Conservation (phyloP, 768 basidiomycete genomes). For the Kondoa subrosea region DNA sequence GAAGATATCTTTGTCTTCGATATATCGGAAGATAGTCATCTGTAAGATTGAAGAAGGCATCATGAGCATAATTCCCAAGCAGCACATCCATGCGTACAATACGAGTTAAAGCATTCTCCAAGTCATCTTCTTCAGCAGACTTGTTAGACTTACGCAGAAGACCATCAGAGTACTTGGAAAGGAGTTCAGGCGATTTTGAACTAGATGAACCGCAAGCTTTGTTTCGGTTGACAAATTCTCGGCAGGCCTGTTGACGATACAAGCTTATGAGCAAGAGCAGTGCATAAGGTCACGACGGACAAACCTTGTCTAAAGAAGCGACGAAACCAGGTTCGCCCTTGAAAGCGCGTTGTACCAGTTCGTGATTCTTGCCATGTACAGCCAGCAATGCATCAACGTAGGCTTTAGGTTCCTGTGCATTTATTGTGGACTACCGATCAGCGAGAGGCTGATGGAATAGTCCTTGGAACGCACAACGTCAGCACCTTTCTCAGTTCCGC, state of each 20-base stretch:
- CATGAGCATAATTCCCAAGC: background rate
- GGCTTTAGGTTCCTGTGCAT: constrained; percentile 55
- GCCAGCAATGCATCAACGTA: constrained; percentile 85
- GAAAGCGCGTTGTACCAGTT: constrained; percentile 75
- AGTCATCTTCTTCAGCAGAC: constrained; percentile 72
- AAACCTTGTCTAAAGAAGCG: constrained; percentile 57
- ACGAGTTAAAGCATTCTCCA: constrained; percentile 76
- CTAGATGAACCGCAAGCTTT: constrained; percentile 63
- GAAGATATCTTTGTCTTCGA: constrained; percentile 98
- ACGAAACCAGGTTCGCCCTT: constrained; percentile 84
- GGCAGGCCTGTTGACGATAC: constrained; percentile 55
- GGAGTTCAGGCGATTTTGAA: constrained; percentile 73
- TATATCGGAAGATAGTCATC: constrained; percentile 97
- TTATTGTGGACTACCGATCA: background rate
- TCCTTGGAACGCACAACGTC: constrained; percentile 38
- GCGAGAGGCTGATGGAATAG: background rate
- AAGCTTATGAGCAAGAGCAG: background rate
- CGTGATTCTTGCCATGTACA: constrained; percentile 79
- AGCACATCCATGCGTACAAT: constrained; percentile 44
- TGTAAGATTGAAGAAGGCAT: constrained; percentile 30
- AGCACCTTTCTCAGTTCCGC: constrained; percentile 39
- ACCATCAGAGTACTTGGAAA: constrained; percentile 81
- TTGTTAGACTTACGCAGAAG: constrained; percentile 88
- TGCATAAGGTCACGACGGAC: constrained; percentile 3
- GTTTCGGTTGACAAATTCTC: constrained; percentile 89